Conservation (phyloP, 345 rosid species). For the Salix arbutifolia region DNA sequence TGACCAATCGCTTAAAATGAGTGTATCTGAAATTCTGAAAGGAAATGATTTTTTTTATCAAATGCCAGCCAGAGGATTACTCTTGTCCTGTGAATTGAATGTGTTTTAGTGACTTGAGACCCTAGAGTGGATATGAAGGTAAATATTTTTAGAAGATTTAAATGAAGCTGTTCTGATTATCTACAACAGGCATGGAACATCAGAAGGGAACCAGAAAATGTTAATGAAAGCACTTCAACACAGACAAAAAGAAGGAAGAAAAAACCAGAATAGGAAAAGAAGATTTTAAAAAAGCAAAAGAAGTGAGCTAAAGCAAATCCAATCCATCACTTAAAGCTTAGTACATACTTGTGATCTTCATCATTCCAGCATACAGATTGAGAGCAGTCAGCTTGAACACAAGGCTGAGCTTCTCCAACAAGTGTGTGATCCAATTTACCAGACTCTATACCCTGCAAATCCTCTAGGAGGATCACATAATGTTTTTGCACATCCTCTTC, state of each 20-base stretch:
- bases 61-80: background rate
- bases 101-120: background rate
- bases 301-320: background rate
- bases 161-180: background rate
- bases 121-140: background rate
- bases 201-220: background rate
- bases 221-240: background rate
- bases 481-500: slow-evolving; percentile 56
- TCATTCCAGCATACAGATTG: slow-evolving; percentile 45
- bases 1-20: background rate
- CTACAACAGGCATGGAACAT: background rate
- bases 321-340: background rate
- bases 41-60: background rate
- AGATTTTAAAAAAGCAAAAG: background rate
- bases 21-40: background rate
- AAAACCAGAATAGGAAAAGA: background rate
- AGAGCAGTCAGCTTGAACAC: slow-evolving; percentile 34
- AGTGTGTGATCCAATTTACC: slow-evolving; percentile 52
- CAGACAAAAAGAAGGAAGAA: background rate
- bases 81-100: background rate
- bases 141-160: background rate
- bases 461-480: slow-evolving; percentile 57
- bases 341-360: slow-evolving; percentile 50
- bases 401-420: slow-evolving; percentile 28
- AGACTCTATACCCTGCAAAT: slow-evolving; percentile 55